phyloP scores from a whole-genome alignment of 371 early-diverging fungal genomes.

The Zancudomyces culisetae region DNA sequence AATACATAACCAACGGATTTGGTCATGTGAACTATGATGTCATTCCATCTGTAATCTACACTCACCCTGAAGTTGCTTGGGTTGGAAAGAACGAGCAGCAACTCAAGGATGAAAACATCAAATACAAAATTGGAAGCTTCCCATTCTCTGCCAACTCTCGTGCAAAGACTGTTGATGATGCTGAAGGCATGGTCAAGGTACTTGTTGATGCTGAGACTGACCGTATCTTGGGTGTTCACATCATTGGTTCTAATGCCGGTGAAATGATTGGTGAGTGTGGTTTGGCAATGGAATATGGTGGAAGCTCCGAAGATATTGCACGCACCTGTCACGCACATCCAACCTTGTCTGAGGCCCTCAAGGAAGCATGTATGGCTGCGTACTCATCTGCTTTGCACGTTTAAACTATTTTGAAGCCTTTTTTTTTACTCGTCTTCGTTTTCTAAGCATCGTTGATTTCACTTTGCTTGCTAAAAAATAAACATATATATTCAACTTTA shows the following conservation, averaged over 20 bases:
- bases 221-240: constrained; percentile 89
- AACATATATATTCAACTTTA: no score
- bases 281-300: constrained; percentile 92
- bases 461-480: no score
- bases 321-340: constrained; percentile 97
- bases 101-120: constrained; percentile 64
- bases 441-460: no score
- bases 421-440: no score
- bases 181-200: constrained; percentile 89
- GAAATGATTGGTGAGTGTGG: constrained; percentile 98
- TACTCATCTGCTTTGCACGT: constrained; percentile 49
- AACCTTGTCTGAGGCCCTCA: constrained; percentile 91
- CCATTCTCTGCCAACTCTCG: constrained; percentile 94
- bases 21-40: constrained; percentile 97
- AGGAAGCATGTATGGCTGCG: constrained; percentile 88
- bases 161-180: constrained; percentile 91
- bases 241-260: constrained; percentile 94
- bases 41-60: constrained; percentile 96
- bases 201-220: constrained; percentile 90
- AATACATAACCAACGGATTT: constrained; percentile 77
- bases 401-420: no score
- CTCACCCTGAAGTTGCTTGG: constrained; percentile 97
- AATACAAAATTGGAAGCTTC: constrained; percentile 77
- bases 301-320: constrained; percentile 89
- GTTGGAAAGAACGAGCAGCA: constrained; percentile 91